Conservation (phyloP, 306 rosid genomes). For the Hylodesmum podocarpum region DNA sequence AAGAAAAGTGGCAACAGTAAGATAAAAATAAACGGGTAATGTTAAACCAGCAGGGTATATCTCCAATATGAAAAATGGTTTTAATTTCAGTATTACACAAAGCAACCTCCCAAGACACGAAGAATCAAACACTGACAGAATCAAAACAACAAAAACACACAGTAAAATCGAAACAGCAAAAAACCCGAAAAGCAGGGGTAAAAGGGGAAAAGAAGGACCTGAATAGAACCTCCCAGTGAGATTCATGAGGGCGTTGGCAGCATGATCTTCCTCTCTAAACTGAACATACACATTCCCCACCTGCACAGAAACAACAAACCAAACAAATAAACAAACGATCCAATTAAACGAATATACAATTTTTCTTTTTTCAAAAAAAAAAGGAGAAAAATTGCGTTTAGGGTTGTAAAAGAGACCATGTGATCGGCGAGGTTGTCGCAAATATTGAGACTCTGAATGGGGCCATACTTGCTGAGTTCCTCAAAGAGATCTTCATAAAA, state of each 20-base stretch:
- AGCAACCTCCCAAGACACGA: neutral
- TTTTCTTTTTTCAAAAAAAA: neutral
- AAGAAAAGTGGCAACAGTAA: constrained; percentile 21
- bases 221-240: constrained; percentile 93
- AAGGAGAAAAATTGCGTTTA: neutral
- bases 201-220: constrained; percentile 42
- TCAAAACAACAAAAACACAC: neutral
- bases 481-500: constrained; percentile 95
- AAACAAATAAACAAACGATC: neutral
- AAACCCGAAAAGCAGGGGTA: neutral
- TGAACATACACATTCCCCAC: constrained; percentile 91
- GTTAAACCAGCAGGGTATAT: constrained; percentile 30
- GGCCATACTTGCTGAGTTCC: constrained; percentile 94
- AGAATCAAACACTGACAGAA: neutral
- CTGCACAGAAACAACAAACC: constrained; percentile 33
- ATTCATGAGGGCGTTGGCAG: constrained; percentile 84
- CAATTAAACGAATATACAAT: neutral
- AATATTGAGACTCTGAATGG: constrained; percentile 90
- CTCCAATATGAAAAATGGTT: constrained; percentile 17
- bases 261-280: constrained; percentile 94
- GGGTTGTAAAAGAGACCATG: constrained; percentile 51
- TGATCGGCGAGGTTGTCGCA: constrained; percentile 98
- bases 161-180: neutral
- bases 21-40: constrained; percentile 10
- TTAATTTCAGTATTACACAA: neutral